Evolutionary conservation across 2,329 filamentous ascomycete species (phyloP).

Genomic region (Akanthomyces dipterigenus): DNA sequence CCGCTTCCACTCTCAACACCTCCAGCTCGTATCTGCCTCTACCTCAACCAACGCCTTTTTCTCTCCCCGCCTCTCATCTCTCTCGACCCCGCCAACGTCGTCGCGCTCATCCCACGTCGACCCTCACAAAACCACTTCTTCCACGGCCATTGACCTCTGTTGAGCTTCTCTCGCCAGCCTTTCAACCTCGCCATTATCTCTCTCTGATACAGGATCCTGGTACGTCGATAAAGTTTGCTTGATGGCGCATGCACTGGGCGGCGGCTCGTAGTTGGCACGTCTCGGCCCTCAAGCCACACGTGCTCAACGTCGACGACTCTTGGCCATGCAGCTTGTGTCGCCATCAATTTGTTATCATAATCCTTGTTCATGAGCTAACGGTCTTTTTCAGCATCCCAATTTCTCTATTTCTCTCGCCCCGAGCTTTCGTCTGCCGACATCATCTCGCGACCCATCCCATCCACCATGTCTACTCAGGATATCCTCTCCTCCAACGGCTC

Average conservation of each 20-base stretch:
- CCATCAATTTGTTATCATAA: neutral
- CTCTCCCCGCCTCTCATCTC: conserved; percentile 16
- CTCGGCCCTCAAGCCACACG: conserved; percentile 5
- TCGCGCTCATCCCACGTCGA: conserved; percentile 10
- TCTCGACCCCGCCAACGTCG: conserved; percentile 21
- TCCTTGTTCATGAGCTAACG: neutral
- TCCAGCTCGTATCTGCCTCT: conserved; percentile 12
- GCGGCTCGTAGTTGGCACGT: neutral
- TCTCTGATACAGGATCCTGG: conserved; percentile 3
- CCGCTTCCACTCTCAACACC: conserved; percentile 13
- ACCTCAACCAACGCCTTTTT: conserved; percentile 14
- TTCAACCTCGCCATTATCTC: neutral
- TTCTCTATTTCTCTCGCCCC: neutral
- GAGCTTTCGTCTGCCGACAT: conserved; percentile 2
- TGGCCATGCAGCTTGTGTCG: neutral
- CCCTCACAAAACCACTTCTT: conserved; percentile 4
- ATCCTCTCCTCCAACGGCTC: conserved; percentile 51
- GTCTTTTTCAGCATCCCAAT: neutral
- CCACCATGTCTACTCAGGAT: conserved; percentile 56
- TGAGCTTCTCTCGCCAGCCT: neutral
- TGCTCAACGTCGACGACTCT: conserved; percentile 1
- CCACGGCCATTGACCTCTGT: conserved; percentile 22
- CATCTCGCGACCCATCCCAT: conserved; percentile 13
- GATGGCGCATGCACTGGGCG: neutral
- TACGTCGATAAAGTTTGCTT: conserved; percentile 2